Percentiles rank a stretch among this genome's conserved stretches.
Conservation (phyloP, 345 rosid genomes). For the Hirschfeldia incana region DNA sequence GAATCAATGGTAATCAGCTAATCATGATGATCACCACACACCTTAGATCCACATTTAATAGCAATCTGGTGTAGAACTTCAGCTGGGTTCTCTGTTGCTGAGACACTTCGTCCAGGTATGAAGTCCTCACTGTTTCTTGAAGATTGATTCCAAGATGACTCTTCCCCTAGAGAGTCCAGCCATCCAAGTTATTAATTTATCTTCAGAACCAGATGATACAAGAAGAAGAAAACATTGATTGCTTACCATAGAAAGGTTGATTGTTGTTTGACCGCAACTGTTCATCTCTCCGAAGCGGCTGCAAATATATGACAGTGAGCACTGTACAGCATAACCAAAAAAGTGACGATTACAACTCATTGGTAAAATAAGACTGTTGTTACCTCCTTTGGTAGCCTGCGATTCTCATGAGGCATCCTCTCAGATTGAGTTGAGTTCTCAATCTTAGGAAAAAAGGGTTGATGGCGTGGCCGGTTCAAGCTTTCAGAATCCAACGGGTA, state of each 20-base stretch:
- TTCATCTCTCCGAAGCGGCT: conserved; percentile 52
- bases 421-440: conserved; percentile 69
- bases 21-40: conserved; percentile 28
- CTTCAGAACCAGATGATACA: conserved; percentile 23
- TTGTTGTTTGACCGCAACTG: conserved; percentile 58
- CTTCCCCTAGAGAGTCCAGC: conserved; percentile 58
- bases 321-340: background rate
- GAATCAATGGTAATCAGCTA: background rate
- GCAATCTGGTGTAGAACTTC: conserved; percentile 77
- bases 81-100: conserved; percentile 61
- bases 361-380: too few species aligned
- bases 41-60: conserved; percentile 86
- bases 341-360: conserved; percentile 4
- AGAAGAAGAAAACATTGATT: conserved; percentile 7
- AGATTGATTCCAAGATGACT: conserved; percentile 51
- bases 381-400: conserved; percentile 81
- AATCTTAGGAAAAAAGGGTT: conserved; percentile 59
- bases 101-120: conserved; percentile 57
- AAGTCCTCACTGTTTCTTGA: conserved; percentile 69
- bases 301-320: conserved; percentile 40
- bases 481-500: conserved; percentile 63
- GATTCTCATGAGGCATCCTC: conserved; percentile 74
- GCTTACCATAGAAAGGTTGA: conserved; percentile 63
- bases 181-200: conserved; percentile 23
- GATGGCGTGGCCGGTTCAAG: conserved; percentile 55